Evolutionary conservation across 352 stramenopile genomes (phyloP), one percentile per base, ranked within the genome.

Genomic region (Pelagophyceae sp.): DNA sequence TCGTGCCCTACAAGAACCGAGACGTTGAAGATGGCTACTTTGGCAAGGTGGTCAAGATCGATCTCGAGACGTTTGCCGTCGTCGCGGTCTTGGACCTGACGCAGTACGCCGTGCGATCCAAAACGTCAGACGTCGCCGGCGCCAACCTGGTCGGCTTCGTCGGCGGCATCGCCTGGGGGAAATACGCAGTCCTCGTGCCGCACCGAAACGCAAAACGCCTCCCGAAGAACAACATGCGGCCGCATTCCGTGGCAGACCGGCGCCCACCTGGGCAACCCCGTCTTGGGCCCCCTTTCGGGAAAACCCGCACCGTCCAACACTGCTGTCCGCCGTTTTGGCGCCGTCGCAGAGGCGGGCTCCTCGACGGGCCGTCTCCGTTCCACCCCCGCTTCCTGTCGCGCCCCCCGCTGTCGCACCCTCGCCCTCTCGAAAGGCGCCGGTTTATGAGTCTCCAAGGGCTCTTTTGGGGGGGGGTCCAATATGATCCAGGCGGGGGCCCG

Each of bases 1-100:
- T 80, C 58, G 76, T 77, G 25, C 76, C 76, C 11, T 80, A 80
- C 76, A 77, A 67, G 51, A 76, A 80, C 38, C 51, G 76, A 37
- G 29, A 35, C 15, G 70, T n/a, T 5, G 38, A 78, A 1, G 63
- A 78, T 51, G 67, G 67, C 29, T 74, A 38, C 27, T 65, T 64
- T 29, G 69, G 76, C 31, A 80, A 77, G 37, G 5, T 80, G 23
- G 76, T 80, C 32, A 40, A 50, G 23, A 45, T 80, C 27, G 64
- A 76, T 32, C 54, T 80, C 27, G 63, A 78, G 76, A 37, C 75
- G 27, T 80, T 80, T 40, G 32, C 17, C 31, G 50, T 77, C 19
- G 76, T 72, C 17, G 31, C 32, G 27, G 76, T 80, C 1, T 29
- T 80, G 31, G 70, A 80, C 1, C n/a, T 80, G n/a, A 74, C 67